Conservation (phyloP, 2,329 filamentous ascomycete species). For the Phaeosphaeria sp. region DNA sequence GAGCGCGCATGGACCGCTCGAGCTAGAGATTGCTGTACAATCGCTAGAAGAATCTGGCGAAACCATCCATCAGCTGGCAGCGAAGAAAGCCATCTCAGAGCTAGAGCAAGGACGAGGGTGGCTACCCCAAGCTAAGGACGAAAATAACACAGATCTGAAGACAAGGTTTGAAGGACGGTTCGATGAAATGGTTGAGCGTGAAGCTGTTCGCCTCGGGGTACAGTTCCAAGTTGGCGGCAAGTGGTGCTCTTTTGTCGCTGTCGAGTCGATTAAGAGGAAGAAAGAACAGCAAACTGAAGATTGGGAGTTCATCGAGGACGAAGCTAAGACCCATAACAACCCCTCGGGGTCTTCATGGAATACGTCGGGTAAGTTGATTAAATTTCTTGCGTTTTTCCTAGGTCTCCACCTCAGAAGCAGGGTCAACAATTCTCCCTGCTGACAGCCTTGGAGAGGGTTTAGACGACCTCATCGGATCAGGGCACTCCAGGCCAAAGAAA, state of each 20-base stretch:
- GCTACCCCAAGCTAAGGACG: constrained; percentile 52
- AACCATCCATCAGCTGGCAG: constrained; percentile 74
- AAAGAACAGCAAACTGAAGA: constrained; percentile 12
- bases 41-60: constrained; percentile 54
- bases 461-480: neutral
- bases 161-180: constrained; percentile 57
- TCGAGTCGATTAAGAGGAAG: constrained; percentile 51
- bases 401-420: neutral
- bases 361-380: neutral
- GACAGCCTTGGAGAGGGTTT: neutral
- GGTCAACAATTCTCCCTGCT: neutral
- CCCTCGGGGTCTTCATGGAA: neutral
- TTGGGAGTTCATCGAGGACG: constrained; percentile 37
- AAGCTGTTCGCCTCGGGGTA: constrained; percentile 70
- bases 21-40: constrained; percentile 69
- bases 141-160: constrained; percentile 45
- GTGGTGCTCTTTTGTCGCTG: constrained; percentile 76
- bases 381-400: neutral
- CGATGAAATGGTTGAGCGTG: constrained; percentile 66
- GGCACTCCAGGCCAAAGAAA: too few species aligned
- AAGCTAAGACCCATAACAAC: neutral
- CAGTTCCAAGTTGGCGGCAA: constrained; percentile 71
- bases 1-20: constrained; percentile 63
- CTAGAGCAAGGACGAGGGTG: constrained; percentile 75
- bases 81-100: constrained; percentile 70